Evolutionary conservation across 805 yeast species (phyloP).

Genomic region (Yarrowia keelungensis): DNA sequence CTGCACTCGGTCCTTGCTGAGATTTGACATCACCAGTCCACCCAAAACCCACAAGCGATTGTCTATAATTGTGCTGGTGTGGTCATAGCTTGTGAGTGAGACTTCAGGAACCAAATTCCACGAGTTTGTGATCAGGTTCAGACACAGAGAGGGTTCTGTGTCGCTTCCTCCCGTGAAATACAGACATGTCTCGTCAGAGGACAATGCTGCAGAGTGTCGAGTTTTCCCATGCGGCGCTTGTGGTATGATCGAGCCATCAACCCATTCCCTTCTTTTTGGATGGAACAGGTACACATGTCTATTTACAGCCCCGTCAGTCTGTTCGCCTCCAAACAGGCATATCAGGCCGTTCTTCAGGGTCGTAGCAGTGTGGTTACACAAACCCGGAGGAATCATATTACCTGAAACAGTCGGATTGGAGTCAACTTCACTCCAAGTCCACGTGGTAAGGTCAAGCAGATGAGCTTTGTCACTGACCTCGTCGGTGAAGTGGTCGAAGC

Average conservation of each 20-base stretch:
- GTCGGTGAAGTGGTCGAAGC: conserved; percentile 28
- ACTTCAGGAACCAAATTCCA: conserved; percentile 5
- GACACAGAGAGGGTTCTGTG: background rate
- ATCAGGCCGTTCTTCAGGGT: conserved; percentile 13
- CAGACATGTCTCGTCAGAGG: background rate
- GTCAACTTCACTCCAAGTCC: conserved; percentile 30
- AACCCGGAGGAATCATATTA: background rate
- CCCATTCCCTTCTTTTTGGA: conserved; percentile 1
- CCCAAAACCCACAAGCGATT: conserved; percentile 10
- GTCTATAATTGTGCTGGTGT: background rate
- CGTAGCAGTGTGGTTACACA: conserved; percentile 18
- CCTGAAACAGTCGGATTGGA: background rate
- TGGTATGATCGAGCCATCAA: background rate
- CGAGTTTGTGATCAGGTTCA: background rate
- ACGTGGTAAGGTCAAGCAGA: conserved; percentile 1
- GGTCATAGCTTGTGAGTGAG: conserved; percentile 6
- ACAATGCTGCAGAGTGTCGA: conserved; percentile 1
- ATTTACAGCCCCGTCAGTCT: conserved; percentile 8
- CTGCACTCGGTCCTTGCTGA: conserved; percentile 10
- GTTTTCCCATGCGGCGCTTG: conserved; percentile 22
- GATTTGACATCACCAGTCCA: conserved; percentile 4
- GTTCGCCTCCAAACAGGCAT: conserved; percentile 13
- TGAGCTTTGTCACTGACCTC: conserved; percentile 20
- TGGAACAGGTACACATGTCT: conserved; percentile 2
- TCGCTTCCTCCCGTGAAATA: conserved; percentile 19